Evolutionary conservation across 495 filamentous ascomycete genomes (phyloP).

Genomic region (Penicillium roqueforti): DNA sequence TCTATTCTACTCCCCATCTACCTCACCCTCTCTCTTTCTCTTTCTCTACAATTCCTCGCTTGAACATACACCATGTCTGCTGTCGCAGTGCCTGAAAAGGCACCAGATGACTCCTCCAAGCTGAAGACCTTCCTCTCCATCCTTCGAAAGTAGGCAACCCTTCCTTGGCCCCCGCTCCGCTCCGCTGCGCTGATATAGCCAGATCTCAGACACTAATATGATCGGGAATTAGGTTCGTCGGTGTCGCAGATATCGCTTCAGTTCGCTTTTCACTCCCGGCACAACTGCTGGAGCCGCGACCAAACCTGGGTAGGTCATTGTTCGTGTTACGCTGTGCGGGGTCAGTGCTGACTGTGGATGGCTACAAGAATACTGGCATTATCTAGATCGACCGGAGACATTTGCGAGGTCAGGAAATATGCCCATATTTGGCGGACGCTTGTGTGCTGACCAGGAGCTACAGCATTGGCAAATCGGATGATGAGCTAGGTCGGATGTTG

Average conservation of each 20-base stretch:
- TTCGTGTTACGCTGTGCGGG: background rate
- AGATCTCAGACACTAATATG: conserved; percentile 18
- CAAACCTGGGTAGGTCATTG: conserved; percentile 67
- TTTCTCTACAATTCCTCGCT: background rate
- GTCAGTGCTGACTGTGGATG: conserved; percentile 16
- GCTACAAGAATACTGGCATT: conserved; percentile 89
- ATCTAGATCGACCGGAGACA: conserved; percentile 90
- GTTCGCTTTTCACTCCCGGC: conserved; percentile 95
- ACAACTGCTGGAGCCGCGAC: conserved; percentile 90
- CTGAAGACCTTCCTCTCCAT: conserved; percentile 79
- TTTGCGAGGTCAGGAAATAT: conserved; percentile 64
- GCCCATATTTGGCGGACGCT: conserved; percentile 16
- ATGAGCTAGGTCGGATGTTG: conserved; percentile 86
- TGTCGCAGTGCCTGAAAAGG: conserved; percentile 51
- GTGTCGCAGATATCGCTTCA: conserved; percentile 89
- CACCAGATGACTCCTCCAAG: conserved; percentile 75
- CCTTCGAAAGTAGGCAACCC: conserved; percentile 62
- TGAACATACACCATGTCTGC: conserved; percentile 31
- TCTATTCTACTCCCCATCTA: conserved; percentile 4
- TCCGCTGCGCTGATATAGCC: background rate
- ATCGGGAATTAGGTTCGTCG: conserved; percentile 65
- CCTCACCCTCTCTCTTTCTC: background rate
- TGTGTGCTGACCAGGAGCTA: conserved; percentile 36
- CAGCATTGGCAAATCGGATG: conserved; percentile 92
- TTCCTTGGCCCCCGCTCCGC: background rate